phyloP scores from a whole-genome alignment of 345 rosid genomes.

The Adansonia digitata region DNA sequence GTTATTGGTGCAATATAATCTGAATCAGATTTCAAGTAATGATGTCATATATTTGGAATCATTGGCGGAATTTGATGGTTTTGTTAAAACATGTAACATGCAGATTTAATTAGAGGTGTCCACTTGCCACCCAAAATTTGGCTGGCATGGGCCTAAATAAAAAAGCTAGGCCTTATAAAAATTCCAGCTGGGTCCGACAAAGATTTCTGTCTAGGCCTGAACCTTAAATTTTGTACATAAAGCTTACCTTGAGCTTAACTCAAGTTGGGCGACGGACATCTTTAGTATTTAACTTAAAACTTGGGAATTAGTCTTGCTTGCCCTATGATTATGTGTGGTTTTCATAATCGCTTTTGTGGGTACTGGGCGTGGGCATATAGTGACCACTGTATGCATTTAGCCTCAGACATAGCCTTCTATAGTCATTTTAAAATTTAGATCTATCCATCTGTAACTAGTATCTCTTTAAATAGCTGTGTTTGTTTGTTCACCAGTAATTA shows the following conservation, averaged over 20 bases:
- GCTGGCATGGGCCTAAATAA: neutral
- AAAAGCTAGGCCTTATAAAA: neutral
- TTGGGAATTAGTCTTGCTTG: neutral
- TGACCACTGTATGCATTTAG: neutral
- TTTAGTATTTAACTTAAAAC: neutral
- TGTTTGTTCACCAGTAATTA: neutral
- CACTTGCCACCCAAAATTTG: neutral
- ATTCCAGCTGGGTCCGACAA: neutral
- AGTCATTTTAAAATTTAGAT: neutral
- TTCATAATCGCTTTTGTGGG: neutral
- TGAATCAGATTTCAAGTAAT: neutral
- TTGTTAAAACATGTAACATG: neutral
- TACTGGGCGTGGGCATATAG: neutral
- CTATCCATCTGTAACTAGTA: neutral
- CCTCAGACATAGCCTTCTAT: neutral
- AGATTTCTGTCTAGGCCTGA: neutral
- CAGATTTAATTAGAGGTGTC: neutral
- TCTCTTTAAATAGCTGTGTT: neutral
- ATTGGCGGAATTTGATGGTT: neutral
- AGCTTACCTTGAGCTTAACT: neutral
- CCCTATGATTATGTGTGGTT: neutral
- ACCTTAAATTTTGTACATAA: neutral
- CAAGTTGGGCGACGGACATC: neutral
- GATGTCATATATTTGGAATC: slow-evolving; percentile 1
- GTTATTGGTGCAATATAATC: neutral